A percentile compares a stretch with the other conserved stretches of the same genome.
These are phyloP conservation scores for Stephania yunnanensis DNA, from an alignment of 164 flowering plant species.

Conservation along the genomic window DNA sequence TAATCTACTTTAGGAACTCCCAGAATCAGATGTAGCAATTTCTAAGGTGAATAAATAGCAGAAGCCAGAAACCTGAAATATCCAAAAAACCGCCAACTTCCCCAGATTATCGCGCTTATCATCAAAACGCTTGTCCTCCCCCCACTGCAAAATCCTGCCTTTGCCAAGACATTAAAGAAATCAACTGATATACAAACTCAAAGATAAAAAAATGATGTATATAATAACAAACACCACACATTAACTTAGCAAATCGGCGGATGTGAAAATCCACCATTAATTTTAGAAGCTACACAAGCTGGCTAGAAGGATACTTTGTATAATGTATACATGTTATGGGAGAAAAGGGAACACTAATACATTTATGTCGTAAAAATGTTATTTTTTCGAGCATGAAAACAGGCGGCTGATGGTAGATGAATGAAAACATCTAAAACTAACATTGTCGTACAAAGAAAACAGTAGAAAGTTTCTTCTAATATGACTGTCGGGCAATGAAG, in stretches of 20 bases:
- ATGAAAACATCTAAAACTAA: background rate
- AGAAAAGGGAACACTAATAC: no score
- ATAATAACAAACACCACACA: no score
- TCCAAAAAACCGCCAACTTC: conserved; percentile 84
- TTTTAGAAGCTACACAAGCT: background rate
- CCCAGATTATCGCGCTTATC: conserved; percentile 76
- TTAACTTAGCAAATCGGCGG: background rate
- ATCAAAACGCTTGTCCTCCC: conserved; percentile 94
- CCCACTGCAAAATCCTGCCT: conserved; percentile 88
- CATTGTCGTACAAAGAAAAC: background rate
- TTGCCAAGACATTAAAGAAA: conserved; percentile 1
- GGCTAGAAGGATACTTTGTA: background rate
- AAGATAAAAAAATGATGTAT: background rate
- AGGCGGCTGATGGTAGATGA: background rate
- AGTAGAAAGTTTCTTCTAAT: background rate
- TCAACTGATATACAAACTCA: background rate
- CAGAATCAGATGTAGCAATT: background rate
- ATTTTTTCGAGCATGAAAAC: background rate
- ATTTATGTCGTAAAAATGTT: background rate
- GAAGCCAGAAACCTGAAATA: conserved; percentile 59
- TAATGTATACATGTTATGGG: no score
- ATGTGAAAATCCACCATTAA: background rate
- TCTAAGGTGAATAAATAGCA: background rate
- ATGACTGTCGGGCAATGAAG: background rate
- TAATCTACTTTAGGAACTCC: background rate